Conservation (phyloP, 2,329 filamentous ascomycete species). For the Penicillium sp. region DNA sequence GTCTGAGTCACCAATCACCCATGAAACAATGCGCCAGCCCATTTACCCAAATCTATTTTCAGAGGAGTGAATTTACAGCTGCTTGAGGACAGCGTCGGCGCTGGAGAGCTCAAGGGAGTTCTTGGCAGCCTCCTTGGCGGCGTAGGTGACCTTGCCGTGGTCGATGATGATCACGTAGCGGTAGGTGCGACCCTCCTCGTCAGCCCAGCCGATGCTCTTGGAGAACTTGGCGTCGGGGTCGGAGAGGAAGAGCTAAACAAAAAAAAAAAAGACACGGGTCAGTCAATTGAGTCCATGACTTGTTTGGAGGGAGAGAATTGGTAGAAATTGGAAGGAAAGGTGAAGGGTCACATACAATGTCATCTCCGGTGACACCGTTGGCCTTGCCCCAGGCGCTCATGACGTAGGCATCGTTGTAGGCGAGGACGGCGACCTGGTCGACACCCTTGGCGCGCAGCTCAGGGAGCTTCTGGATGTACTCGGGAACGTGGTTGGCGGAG, state of each 20-base stretch:
- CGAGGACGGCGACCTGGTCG: slow-evolving; percentile 76
- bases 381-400: slow-evolving; percentile 91
- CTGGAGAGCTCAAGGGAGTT: slow-evolving; percentile 43
- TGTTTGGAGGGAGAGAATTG: not conserved
- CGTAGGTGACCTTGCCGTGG: slow-evolving; percentile 78
- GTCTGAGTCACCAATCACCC: not conserved
- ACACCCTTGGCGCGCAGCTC: slow-evolving; percentile 76
- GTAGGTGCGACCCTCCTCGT: slow-evolving; percentile 67
- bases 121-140: slow-evolving; percentile 64
- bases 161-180: slow-evolving; percentile 79
- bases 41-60: slow-evolving; percentile 12
- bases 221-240: slow-evolving; percentile 72
- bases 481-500: slow-evolving; percentile 75
- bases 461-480: slow-evolving; percentile 70
- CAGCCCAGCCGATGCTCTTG: slow-evolving; percentile 72
- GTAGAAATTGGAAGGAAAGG: not conserved
- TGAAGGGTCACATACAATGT: slow-evolving; percentile 51
- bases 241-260: slow-evolving; percentile 66
- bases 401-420: slow-evolving; percentile 80
- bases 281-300: not conserved
- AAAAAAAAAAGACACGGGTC: slow-evolving; percentile 2
- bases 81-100: slow-evolving; percentile 49
- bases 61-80: slow-evolving; percentile 39
- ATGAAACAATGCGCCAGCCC: slow-evolving; percentile 13
- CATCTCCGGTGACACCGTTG: slow-evolving; percentile 71